Evolutionary conservation across 192 early-diverging fungal genomes (phyloP).

Genomic region (Mortierella claussenii): DNA sequence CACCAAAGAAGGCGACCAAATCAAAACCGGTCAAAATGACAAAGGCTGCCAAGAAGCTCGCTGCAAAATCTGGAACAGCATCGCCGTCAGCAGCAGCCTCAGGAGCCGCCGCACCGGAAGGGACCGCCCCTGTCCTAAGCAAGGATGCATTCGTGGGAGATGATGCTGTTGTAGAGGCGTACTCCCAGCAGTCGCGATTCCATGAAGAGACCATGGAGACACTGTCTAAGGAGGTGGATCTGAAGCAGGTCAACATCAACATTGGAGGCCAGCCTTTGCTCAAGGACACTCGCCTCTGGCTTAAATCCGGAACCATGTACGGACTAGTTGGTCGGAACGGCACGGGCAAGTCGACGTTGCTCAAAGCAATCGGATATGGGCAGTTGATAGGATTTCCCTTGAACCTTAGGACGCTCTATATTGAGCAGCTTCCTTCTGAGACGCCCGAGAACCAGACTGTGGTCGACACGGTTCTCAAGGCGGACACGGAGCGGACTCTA

Average conservation of each 20-base stretch:
- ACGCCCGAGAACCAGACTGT: constrained; percentile 57
- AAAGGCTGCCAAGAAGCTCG: constrained; percentile 50
- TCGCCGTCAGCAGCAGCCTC: constrained; percentile 2
- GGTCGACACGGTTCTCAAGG: constrained; percentile 70
- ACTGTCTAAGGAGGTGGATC: constrained; percentile 81
- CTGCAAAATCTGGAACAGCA: constrained; percentile 24
- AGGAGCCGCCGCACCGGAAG: neutral
- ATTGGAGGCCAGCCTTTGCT: constrained; percentile 78
- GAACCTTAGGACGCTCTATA: constrained; percentile 82
- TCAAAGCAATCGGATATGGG: constrained; percentile 70
- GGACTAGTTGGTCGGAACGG: constrained; percentile 85
- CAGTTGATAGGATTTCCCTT: constrained; percentile 83
- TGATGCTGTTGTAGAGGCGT: constrained; percentile 67
- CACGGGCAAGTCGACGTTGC: constrained; percentile 77
- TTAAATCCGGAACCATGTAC: constrained; percentile 82
- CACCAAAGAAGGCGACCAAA: constrained; percentile 28
- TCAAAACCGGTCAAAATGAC: constrained; percentile 48
- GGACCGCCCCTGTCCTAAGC: constrained; percentile 1
- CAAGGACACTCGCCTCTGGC: constrained; percentile 77
- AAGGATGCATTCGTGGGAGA: constrained; percentile 27
- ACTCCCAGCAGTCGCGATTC: constrained; percentile 86
- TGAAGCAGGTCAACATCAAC: constrained; percentile 80
- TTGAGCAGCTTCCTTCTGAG: constrained; percentile 81
- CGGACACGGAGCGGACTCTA: constrained; percentile 69
- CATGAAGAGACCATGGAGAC: constrained; percentile 84